Percentiles rank a stretch among this genome's conserved stretches.
These are phyloP conservation scores for Lathyrus oleraceus DNA, from an alignment of 306 rosid species.

Conservation along the genomic window DNA sequence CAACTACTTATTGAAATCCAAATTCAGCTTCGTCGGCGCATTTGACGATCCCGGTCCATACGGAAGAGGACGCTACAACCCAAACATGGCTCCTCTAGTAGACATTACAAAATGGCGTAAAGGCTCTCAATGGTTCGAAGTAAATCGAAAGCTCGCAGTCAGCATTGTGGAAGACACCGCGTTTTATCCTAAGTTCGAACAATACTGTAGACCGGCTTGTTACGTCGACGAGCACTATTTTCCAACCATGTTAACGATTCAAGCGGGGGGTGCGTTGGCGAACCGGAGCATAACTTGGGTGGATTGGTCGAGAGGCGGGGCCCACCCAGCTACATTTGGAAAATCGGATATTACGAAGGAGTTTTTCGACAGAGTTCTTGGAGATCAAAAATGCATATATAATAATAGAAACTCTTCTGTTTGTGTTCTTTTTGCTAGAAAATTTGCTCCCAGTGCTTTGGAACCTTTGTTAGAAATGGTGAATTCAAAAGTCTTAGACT, in stretches of 20 bases:
- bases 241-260: constrained; percentile 86
- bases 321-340: constrained; percentile 95
- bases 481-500: constrained; percentile 60
- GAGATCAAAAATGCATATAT: constrained; percentile 55
- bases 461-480: constrained; percentile 66
- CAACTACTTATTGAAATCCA: constrained; percentile 62
- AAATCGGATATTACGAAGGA: constrained; percentile 53
- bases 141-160: constrained; percentile 75
- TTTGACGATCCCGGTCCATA: constrained; percentile 82
- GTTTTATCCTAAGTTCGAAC: constrained; percentile 60
- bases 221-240: constrained; percentile 96
- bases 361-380: constrained; percentile 48
- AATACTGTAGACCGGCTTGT: constrained; percentile 78
- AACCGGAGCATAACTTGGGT: constrained; percentile 95
- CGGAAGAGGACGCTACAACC: constrained; percentile 86
- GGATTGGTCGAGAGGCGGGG: constrained; percentile 97
- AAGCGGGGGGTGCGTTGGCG: constrained; percentile 55
- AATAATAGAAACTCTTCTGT: constrained; percentile 51
- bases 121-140: constrained; percentile 96
- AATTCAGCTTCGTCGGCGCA: constrained; percentile 69
- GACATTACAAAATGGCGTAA: constrained; percentile 82
- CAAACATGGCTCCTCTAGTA: constrained; percentile 76
- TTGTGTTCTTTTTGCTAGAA: constrained; percentile 83
- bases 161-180: constrained; percentile 60
- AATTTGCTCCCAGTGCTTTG: constrained; percentile 88